These are phyloP conservation scores for Phytopythium sindhum DNA, from an alignment of 352 stramenopile genomes.

Conservation along the genomic window DNA sequence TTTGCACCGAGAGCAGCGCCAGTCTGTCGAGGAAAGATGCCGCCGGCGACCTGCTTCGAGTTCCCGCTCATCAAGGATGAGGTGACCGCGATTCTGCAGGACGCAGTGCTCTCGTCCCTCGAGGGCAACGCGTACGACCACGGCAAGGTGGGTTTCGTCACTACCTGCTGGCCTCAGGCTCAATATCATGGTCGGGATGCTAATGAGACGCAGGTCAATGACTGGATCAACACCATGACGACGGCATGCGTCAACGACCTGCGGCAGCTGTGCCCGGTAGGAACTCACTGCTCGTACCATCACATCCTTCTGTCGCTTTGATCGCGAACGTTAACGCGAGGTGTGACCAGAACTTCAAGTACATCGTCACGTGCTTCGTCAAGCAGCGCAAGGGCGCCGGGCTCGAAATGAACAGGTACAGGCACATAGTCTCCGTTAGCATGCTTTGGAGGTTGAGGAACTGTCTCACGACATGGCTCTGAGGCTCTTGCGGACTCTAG, in stretches of 20 bases:
- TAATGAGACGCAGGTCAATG: constrained; percentile 32
- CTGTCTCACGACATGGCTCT: too few species aligned
- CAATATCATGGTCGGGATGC: neutral
- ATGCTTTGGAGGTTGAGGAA: too few species aligned
- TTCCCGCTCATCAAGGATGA: constrained; percentile 75
- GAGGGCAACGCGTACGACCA: constrained; percentile 82
- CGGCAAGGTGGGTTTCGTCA: constrained; percentile 35
- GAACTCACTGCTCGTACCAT: neutral
- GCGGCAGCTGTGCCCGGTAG: constrained; percentile 53
- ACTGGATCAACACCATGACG: constrained; percentile 72
- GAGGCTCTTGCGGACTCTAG: constrained; percentile 12
- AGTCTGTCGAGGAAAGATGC: constrained; percentile 18
- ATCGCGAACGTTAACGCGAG: neutral
- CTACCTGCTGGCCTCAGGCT: neutral
- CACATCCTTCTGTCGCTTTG: neutral
- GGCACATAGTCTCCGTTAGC: too few species aligned
- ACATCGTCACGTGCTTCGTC: constrained; percentile 71
- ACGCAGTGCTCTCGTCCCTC: constrained; percentile 63
- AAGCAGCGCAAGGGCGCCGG: constrained; percentile 62
- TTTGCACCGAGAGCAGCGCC: neutral
- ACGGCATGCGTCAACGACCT: constrained; percentile 67
- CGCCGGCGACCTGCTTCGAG: constrained; percentile 48
- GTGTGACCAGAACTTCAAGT: constrained; percentile 75
- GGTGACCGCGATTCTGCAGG: constrained; percentile 68
- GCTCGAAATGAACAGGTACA: constrained; percentile 53